phyloP scores from a whole-genome alignment of 78 protist genomes.

The Polysphondylium violaceum region DNA sequence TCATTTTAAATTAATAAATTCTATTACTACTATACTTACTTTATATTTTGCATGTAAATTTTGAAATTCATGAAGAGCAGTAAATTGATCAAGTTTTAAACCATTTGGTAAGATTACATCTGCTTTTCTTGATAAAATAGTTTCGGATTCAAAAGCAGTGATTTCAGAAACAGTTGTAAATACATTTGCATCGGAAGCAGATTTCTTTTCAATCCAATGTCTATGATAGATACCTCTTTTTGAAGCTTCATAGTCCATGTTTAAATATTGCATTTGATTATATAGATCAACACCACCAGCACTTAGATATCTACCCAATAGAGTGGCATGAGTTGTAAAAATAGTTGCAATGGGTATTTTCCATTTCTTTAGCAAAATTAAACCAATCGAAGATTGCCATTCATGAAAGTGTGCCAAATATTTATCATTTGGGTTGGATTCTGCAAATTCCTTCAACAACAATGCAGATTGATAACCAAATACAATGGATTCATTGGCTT shows the following conservation, averaged over 20 bases:
- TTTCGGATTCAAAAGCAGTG: slow-evolving; percentile 87
- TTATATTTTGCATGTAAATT: slow-evolving; percentile 87
- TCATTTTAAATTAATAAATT: neutral
- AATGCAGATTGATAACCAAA: slow-evolving; percentile 87
- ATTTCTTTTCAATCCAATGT: slow-evolving; percentile 84
- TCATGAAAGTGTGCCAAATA: slow-evolving; percentile 93
- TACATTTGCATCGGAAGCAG: slow-evolving; percentile 88
- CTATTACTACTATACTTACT: slow-evolving; percentile 30
- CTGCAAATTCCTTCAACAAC: slow-evolving; percentile 86
- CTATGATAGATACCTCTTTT: slow-evolving; percentile 87
- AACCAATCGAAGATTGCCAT: slow-evolving; percentile 90
- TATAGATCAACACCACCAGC: slow-evolving; percentile 92
- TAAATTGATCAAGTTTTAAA: slow-evolving; percentile 81
- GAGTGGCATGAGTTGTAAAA: slow-evolving; percentile 94
- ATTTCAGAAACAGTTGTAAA: slow-evolving; percentile 93
- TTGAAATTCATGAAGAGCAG: slow-evolving; percentile 92
- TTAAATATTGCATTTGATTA: slow-evolving; percentile 65
- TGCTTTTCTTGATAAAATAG: slow-evolving; percentile 75
- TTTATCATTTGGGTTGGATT: slow-evolving; percentile 11
- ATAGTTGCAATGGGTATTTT: slow-evolving; percentile 81
- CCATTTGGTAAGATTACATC: slow-evolving; percentile 93
- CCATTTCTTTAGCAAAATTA: slow-evolving; percentile 71
- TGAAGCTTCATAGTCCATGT: slow-evolving; percentile 87
- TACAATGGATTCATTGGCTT: slow-evolving; percentile 84
- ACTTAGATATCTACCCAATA: slow-evolving; percentile 90